Evolutionary conservation across 768 basidiomycete genomes (phyloP).

Genomic region (Tylopilus cervinicoccineus): DNA sequence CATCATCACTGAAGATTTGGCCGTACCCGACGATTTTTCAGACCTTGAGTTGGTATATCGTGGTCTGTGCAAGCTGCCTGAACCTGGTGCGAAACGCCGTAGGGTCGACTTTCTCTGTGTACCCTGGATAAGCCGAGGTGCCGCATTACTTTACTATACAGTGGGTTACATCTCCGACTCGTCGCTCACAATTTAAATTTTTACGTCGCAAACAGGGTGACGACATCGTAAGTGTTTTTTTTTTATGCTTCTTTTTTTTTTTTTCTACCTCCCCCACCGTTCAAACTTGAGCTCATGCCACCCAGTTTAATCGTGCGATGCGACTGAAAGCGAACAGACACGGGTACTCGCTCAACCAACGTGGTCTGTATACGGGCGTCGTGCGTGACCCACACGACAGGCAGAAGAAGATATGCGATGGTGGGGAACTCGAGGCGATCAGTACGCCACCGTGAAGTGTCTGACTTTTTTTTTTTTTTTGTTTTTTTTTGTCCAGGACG

Average conservation of each 20-base stretch:
- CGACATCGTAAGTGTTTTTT: slow-evolving; percentile 63
- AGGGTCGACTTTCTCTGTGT: slow-evolving; percentile 85
- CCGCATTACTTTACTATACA: slow-evolving; percentile 89
- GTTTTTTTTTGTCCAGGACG: slow-evolving; percentile 39
- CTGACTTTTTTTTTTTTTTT: background rate
- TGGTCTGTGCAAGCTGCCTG: slow-evolving; percentile 66
- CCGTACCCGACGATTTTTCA: slow-evolving; percentile 60
- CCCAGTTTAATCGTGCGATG: slow-evolving; percentile 86
- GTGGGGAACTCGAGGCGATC: slow-evolving; percentile 29
- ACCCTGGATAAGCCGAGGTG: slow-evolving; percentile 76
- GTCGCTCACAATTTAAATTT: background rate
- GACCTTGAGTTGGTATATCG: slow-evolving; percentile 77
- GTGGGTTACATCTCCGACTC: slow-evolving; percentile 39
- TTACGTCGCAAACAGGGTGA: slow-evolving; percentile 56
- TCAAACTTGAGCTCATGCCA: background rate
- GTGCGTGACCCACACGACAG: slow-evolving; percentile 64
- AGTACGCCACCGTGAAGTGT: background rate
- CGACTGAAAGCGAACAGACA: slow-evolving; percentile 76
- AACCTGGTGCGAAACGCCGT: slow-evolving; percentile 46
- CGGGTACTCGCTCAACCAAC: slow-evolving; percentile 86
- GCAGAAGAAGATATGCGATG: slow-evolving; percentile 55
- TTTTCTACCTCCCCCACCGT: no score
- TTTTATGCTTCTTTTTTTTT: no score
- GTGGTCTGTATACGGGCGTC: slow-evolving; percentile 71
- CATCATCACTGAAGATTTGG: slow-evolving; percentile 79